Base-by-base conservation (phyloP, 352 stramenopile genomes). In the Phytophthora constricta region DNA sequence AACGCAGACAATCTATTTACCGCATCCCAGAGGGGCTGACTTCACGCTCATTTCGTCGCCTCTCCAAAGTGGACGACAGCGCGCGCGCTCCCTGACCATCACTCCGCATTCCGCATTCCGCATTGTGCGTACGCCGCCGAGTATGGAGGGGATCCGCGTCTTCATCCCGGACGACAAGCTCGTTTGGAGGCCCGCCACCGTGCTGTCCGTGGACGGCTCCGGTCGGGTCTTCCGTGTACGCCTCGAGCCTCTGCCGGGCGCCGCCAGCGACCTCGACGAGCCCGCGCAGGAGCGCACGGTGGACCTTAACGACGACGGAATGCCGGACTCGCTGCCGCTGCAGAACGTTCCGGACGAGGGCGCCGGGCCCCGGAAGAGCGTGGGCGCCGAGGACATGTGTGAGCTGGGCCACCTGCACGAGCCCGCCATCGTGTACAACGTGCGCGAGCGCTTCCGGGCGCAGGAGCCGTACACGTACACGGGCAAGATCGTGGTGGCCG, bases 401-500 rank as follows among this genome's bases (percentile, higher is more conserved):
- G 62, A 87, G 19, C 71, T 97, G 10, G 85, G 85, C 64, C 84
- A 97, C 63, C 65, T 98, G 2, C 93, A 98, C 65, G 91, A 97
- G 55, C 87, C 93, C 25, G 90, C 90, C 27, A 97, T 98, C 53
- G 84, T 98, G 27, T 97, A 97, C 79, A 98, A 97, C 65, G 77
- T 98, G 31, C 84, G 90, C 33, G 75, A 81, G 56, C 86, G 93
- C 14, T 97, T 97, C 69, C 87, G 87, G 25, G 77, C 80, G n/a
- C 72, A 86, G 45, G 79, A 90, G 60, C 97, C 97, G 1, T 99
- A 99, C 81, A 99, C 97, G 41, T 97, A 97, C 69, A 98, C 97
- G 33, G 96, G 96, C 33, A 95, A 98, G 65, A 99, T 99, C 76
- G 89, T 99, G 23, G 91, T 99, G 42, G 96, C 96, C 1, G 89